Evolutionary conservation across 768 basidiomycete genomes (phyloP), one percentile per base, ranked within the genome.

Genomic region (Mycena vulgaris): DNA sequence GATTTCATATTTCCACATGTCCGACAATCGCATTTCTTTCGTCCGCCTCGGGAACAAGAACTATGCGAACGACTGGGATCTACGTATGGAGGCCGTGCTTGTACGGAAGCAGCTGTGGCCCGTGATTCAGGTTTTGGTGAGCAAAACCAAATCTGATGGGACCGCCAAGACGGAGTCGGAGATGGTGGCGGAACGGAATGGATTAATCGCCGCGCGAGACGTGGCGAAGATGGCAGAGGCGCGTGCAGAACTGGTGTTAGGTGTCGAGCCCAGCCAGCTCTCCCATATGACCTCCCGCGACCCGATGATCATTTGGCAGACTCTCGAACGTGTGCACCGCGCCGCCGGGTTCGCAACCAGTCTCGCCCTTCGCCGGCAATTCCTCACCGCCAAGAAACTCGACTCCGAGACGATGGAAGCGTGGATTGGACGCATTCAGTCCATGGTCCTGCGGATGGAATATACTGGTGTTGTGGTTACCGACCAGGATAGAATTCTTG

Each of bases 191-290:
- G 63, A 65, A n/a, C 40, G 16, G 33, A 40, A 40, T 21, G 39
- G n/a, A 4, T 28, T 37, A 21, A 37, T 52, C 28, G 49, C 37
- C 19, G 49, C 35, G n/a, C 39, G 63, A 16, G 63, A 64, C 19
- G 31, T 40, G 0, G 42, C 28, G 13, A 66, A 56, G 42, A 57
- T 66, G 64, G 64, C 64, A 5, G 64, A 66, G 25, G 64, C 64
- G 19, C 64, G 64, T 21, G 64, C 64, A 1, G 66, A 68, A 27
- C 21, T 66, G 3, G n/a, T 45, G 16, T 27, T 60, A 47, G 14
- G 39, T 37, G 40, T 60, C 45, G 58, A 60, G 39, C 7, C 37
- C 40, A 25, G 39, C 39, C 58, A 60, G 28, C 58, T 60, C 40
- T 17, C 58, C 14, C 58, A 60, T 33, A 60, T 60, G 39, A 60